phyloP scores from a whole-genome alignment of 2,329 filamentous ascomycete genomes.

The Aspergillus sergii region DNA sequence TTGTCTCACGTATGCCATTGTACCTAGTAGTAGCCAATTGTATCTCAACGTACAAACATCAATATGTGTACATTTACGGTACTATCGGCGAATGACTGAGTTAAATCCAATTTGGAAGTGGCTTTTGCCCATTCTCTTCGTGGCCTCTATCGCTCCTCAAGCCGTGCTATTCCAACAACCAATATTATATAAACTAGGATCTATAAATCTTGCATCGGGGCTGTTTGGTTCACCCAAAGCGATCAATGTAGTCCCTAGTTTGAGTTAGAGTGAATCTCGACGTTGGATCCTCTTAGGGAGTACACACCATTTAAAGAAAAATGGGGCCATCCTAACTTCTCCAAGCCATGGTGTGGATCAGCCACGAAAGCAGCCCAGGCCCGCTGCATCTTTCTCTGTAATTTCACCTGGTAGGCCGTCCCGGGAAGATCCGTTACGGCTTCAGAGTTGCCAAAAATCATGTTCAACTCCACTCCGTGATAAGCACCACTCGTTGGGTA shows the following conservation, averaged over 20 bases:
- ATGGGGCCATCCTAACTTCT: constrained; percentile 41
- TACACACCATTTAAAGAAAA: constrained; percentile 28
- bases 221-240: not conserved
- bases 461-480: constrained; percentile 53
- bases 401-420: constrained; percentile 29
- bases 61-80: too few species aligned
- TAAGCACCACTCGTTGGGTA: constrained; percentile 52
- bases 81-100: not conserved
- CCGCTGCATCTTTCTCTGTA: constrained; percentile 42
- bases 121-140: too few species aligned
- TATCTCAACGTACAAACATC: too few species aligned
- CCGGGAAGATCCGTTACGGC: constrained; percentile 44
- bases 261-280: not conserved
- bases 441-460: constrained; percentile 49
- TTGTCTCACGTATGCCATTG: not conserved
- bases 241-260: not conserved
- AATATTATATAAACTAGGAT: not conserved
- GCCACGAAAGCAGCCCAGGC: constrained; percentile 47
- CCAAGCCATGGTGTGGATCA: constrained; percentile 41
- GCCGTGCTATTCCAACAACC: not conserved
- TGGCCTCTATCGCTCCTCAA: not conserved
- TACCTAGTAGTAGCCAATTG: not conserved
- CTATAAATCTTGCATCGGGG: not conserved
- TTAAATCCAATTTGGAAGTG: not conserved
- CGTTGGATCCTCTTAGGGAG: rapidly evolving